These are phyloP conservation scores for Teratosphaeria epicoccoides DNA, from an alignment of 2,329 filamentous ascomycete genomes.

Conservation along the genomic window DNA sequence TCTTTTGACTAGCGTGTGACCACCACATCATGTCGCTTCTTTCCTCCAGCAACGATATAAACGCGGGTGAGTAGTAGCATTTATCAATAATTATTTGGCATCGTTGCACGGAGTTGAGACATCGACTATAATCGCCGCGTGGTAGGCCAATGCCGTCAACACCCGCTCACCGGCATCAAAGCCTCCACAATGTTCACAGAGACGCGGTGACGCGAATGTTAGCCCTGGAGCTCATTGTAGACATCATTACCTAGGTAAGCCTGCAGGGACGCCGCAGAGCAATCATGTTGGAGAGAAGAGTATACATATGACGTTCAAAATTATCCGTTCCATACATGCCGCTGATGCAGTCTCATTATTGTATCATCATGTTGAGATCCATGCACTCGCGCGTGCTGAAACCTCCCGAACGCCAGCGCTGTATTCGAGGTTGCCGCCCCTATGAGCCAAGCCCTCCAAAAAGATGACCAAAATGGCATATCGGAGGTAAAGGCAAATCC, in stretches of 20 bases:
- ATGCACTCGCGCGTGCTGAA: neutral
- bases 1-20: no score
- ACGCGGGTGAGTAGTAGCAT: neutral
- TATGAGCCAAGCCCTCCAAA: neutral
- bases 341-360: neutral
- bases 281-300: neutral
- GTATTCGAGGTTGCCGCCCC: neutral
- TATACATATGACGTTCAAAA: neutral
- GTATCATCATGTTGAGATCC: no score
- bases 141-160: neutral
- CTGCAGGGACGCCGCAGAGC: neutral
- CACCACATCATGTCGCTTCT: neutral
- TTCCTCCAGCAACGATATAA: neutral
- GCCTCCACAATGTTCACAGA: neutral
- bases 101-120: neutral
- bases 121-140: neutral
- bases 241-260: neutral
- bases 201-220: neutral
- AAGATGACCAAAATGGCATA: neutral
- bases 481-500: neutral
- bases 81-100: neutral
- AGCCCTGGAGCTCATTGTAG: neutral
- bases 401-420: neutral
- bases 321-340: neutral
- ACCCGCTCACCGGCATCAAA: neutral